Conservation (phyloP, 441 rosid species). For the Pelargonium fulgidum region DNA sequence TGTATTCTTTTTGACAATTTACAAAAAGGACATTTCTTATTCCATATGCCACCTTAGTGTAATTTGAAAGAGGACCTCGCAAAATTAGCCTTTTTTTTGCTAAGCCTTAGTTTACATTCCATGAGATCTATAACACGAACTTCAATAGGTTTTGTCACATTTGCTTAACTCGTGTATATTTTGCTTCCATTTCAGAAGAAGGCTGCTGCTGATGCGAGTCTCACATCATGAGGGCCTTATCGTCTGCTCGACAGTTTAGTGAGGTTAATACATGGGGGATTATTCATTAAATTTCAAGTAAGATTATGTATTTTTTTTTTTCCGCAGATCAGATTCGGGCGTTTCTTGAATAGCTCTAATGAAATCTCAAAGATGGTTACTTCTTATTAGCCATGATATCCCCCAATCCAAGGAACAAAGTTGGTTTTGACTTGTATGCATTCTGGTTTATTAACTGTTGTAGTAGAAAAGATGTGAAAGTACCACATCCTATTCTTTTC, state of each 20-base stretch:
- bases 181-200: background rate
- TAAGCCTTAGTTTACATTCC: too few species aligned
- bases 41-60: too few species aligned
- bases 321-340: background rate
- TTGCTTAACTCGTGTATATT: background rate
- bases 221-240: constrained; percentile 1
- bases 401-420: background rate
- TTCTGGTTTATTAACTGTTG: too few species aligned
- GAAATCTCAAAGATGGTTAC: too few species aligned
- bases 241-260: background rate
- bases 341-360: background rate
- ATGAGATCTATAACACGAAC: background rate
- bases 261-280: background rate
- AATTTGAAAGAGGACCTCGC: too few species aligned
- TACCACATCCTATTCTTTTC: too few species aligned
- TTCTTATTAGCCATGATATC: background rate
- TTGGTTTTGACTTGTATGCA: too few species aligned
- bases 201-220: background rate
- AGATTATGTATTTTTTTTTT: background rate
- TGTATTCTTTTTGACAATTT: too few species aligned
- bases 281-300: background rate
- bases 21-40: too few species aligned
- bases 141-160: background rate
- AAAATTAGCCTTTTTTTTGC: too few species aligned
- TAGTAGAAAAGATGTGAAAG: too few species aligned